A percentile compares a stretch with the other conserved stretches of the same genome.
Evolutionary conservation across 2,329 filamentous ascomycete genomes (phyloP).

Genomic region (Curvularia hawaiiensis): DNA sequence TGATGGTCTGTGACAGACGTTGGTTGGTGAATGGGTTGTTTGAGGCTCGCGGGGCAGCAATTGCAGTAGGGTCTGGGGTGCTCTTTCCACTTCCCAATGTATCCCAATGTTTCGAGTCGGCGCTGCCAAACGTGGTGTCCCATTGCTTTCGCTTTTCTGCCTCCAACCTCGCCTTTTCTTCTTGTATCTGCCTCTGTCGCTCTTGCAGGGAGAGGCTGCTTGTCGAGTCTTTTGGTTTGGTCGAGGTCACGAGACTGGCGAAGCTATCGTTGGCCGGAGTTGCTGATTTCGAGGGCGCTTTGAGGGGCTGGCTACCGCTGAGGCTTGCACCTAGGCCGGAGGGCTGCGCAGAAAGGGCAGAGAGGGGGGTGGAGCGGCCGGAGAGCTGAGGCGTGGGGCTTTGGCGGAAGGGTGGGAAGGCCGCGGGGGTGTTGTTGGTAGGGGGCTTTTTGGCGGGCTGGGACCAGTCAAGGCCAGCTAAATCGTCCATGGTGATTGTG

Average conservation of each 20-base stretch:
- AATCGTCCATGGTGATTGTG: constrained; percentile 56
- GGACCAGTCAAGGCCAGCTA: constrained; percentile 56
- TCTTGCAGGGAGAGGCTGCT: constrained; percentile 73
- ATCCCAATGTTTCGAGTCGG: constrained; percentile 75
- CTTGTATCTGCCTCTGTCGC: constrained; percentile 71
- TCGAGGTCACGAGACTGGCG: constrained; percentile 73
- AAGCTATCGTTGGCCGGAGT: constrained; percentile 71
- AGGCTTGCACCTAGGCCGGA: constrained; percentile 45
- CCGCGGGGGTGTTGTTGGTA: constrained; percentile 29
- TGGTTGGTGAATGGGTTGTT: constrained; percentile 31
- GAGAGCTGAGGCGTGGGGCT: constrained; percentile 48
- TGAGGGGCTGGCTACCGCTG: constrained; percentile 46
- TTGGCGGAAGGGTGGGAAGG: constrained; percentile 45
- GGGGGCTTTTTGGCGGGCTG: constrained; percentile 36
- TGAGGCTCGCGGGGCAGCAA: constrained; percentile 30
- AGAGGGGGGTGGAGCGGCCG: constrained; percentile 48
- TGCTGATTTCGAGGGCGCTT: constrained; percentile 59
- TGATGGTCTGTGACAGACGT: constrained; percentile 44
- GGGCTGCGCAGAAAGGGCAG: constrained; percentile 45
- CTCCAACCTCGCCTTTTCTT: constrained; percentile 78
- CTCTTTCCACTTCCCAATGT: constrained; percentile 64
- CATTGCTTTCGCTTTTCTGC: constrained; percentile 73
- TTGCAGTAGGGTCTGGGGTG: constrained; percentile 50
- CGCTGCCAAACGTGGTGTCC: constrained; percentile 76
- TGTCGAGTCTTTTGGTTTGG: constrained; percentile 59